Evolutionary conservation across 192 early-diverging fungal genomes (phyloP), one percentile per base, ranked within the genome.

Genomic region (Lunasporangiospora selenospora): DNA sequence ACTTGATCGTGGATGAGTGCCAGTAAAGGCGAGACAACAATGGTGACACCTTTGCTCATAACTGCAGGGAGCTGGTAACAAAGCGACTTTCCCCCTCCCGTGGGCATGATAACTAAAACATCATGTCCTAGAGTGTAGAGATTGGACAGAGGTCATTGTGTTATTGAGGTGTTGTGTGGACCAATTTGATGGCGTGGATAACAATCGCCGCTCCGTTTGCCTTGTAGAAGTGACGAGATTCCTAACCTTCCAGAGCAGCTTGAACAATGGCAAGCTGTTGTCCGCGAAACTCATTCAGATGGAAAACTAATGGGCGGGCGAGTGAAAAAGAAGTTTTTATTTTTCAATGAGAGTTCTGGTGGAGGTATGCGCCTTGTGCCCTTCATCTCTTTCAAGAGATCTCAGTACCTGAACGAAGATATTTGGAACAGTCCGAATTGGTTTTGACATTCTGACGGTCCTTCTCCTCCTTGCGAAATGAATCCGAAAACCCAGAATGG

Each of bases 1-100:
- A 96, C 92, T 77, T 99, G 97, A 67, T 99, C 97, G 54, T 94
- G 87, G 78, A 99, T 98, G 34, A 99, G 80, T n/a, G 95, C 95
- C 18, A 99, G 75, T 23, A 99, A 79, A 3, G 97, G 97, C 8
- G 95, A 96, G 7, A 99, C 85, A 2, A 99, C 96, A 27, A 97
- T 57, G 0, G 95, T 96, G 0, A 98, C 76, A 9, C 94, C 94
- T 26, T 73, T 63, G 12, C 89, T 92, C n/a, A 94, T 51, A 21
- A 92, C 62, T 4, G 94, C 91, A 0, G 95, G 95, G 9, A 98
- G 80, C 79, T 96, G 94, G 67, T 96, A 99, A 75, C 97, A 99
- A 16, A 99, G 80, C 55, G 89, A 92, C 71, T 99, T 99, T 3
- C 97, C 97, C 0, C 95, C 95, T 38, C 97, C 97, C 1, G 97